These are phyloP conservation scores for Paramyrothecium sp. DNA, from an alignment of 2,329 filamentous ascomycete species.

Conservation along the genomic window DNA sequence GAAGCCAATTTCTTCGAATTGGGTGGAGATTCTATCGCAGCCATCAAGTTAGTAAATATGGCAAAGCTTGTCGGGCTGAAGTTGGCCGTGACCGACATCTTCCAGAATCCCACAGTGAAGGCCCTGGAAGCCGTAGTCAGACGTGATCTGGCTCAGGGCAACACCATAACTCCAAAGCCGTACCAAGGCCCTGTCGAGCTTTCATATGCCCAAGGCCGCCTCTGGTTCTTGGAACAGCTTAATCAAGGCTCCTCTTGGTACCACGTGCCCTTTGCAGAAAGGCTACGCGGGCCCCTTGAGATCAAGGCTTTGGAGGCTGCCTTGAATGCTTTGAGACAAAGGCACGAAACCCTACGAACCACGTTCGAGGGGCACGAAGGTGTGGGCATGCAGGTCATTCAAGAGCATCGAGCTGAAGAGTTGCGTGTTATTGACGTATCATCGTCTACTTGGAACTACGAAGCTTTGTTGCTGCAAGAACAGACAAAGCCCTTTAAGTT, in stretches of 20 bases:
- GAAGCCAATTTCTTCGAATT: constrained; percentile 14
- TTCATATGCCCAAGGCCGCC: constrained; percentile 8
- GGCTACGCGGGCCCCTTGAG: constrained; percentile 1
- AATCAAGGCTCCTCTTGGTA: constrained; percentile 6
- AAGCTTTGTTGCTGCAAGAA: not conserved
- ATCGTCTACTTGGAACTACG: not conserved
- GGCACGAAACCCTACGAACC: constrained; percentile 7
- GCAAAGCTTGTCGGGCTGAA: not conserved
- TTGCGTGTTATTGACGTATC: not conserved
- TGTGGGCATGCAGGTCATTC: constrained; percentile 2
- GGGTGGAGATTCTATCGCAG: constrained; percentile 18
- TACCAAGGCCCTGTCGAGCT: constrained; percentile 3
- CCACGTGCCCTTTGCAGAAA: constrained; percentile 4
- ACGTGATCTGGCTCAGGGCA: not conserved
- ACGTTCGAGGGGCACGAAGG: constrained; percentile 4
- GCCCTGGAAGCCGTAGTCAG: not conserved
- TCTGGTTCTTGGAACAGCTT: constrained; percentile 10
- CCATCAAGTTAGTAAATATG: constrained; percentile 12
- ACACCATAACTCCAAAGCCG: not conserved
- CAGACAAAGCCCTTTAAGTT: constrained; percentile 1
- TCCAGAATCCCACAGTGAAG: not conserved
- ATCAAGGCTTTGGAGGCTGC: not conserved
- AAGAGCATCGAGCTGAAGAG: not conserved
- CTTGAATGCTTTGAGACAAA: constrained; percentile 4
- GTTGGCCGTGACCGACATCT: not conserved